A percentile compares a stretch with the other conserved stretches of the same genome.
These are phyloP conservation scores for Aegilops sharonensis DNA, from an alignment of 176 grass and related monocot species.

Conservation along the genomic window DNA sequence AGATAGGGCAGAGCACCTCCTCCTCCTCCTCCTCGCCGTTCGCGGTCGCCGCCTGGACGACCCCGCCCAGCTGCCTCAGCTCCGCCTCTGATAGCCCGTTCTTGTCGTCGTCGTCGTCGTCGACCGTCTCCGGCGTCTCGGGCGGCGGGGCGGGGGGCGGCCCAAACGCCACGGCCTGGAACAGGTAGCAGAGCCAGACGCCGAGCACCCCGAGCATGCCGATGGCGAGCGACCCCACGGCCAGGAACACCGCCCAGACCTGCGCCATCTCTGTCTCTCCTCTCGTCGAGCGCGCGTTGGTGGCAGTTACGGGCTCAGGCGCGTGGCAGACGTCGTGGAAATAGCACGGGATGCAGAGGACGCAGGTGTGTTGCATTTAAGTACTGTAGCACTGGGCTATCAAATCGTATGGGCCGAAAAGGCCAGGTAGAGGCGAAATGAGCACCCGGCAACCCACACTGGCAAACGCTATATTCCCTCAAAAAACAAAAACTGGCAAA, in stretches of 20 bases:
- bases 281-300: not conserved
- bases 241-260: constrained; percentile 46
- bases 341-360: not conserved
- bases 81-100: constrained; percentile 49
- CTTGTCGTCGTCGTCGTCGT: constrained; percentile 9
- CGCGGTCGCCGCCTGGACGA: not conserved
- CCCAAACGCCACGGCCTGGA: constrained; percentile 44
- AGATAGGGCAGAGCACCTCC: constrained; percentile 50
- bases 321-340: constrained; percentile 13
- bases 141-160: constrained; percentile 12
- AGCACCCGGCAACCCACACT: too few relatives aligned
- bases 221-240: constrained; percentile 43
- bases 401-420: not conserved
- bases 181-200: constrained; percentile 54
- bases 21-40: constrained; percentile 21
- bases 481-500: too few relatives aligned
- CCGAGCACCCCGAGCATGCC: constrained; percentile 61
- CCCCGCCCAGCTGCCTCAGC: constrained; percentile 28
- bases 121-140: not conserved
- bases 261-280: constrained; percentile 33
- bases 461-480: too few relatives aligned
- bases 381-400: not conserved
- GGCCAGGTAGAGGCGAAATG: not conserved
- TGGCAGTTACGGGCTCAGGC: constrained; percentile 14
- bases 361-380: not conserved